These are phyloP conservation scores for Tilletiopsis washingtonensis DNA, from an alignment of 1,284 basidiomycete genomes.

Conservation along the genomic window DNA sequence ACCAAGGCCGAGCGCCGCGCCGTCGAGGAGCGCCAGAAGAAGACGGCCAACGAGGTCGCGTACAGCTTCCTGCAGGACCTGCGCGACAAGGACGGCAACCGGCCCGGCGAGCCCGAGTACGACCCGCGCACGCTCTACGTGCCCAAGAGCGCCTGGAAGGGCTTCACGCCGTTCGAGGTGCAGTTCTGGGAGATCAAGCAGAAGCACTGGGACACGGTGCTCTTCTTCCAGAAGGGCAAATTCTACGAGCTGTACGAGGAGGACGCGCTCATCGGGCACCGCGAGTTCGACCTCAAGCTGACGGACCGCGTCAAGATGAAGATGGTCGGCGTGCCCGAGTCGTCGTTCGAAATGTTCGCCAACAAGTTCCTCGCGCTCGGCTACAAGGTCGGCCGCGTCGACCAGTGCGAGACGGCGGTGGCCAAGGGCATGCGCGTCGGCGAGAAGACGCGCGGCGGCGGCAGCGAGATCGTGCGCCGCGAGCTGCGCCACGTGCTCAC, in stretches of 20 bases:
- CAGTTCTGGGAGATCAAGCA: conserved; percentile 35
- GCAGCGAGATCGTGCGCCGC: conserved; percentile 53
- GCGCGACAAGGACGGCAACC: conserved; percentile 73
- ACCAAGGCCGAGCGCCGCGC: conserved; percentile 75
- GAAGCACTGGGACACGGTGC: conserved; percentile 53
- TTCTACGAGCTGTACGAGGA: conserved; percentile 48
- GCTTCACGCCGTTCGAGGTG: conserved; percentile 91
- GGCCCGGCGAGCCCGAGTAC: conserved; percentile 76
- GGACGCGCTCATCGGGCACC: conserved; percentile 47
- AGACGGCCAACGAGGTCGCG: conserved; percentile 69
- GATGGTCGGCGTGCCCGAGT: conserved; percentile 88
- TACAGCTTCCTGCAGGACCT: conserved; percentile 73
- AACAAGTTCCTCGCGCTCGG: conserved; percentile 57
- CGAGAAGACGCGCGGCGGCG: conserved; percentile 50
- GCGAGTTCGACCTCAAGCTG: conserved; percentile 51
- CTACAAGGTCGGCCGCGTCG: conserved; percentile 90
- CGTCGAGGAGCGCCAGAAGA: conserved; percentile 52
- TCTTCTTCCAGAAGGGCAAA: conserved; percentile 93
- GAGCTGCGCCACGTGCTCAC: conserved; percentile 94
- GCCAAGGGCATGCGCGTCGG: conserved; percentile 56
- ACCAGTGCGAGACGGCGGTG: conserved; percentile 87
- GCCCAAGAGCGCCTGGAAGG: conserved; percentile 67
- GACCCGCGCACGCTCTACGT: conserved; percentile 84
- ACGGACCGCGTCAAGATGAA: conserved; percentile 95
- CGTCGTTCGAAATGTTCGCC: conserved; percentile 63